A percentile compares a stretch with the other conserved stretches of the same genome.
Evolutionary conservation across 2,329 filamentous ascomycete species (phyloP).

Genomic region (Grosmannia penicillata): DNA sequence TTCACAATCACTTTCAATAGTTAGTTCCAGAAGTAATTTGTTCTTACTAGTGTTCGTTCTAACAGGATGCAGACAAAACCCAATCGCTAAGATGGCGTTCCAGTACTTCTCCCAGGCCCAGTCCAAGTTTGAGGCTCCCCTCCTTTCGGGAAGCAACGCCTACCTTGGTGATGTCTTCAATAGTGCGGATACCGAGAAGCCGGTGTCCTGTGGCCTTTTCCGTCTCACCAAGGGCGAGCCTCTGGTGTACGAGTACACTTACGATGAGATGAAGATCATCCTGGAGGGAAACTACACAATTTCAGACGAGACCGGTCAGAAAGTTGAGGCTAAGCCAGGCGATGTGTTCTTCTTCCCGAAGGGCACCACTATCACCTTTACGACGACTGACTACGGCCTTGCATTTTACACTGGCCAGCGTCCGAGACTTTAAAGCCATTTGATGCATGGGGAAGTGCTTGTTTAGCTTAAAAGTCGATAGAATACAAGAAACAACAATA

Average conservation of each 20-base stretch:
- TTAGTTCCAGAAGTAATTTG: no score
- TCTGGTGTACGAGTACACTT: constrained; percentile 4
- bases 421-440: no score
- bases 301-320: constrained; percentile 2
- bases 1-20: no score
- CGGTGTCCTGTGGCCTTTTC: constrained; percentile 2
- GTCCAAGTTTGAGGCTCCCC: constrained; percentile 3
- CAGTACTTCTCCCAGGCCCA: constrained; percentile 4
- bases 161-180: constrained; percentile 5
- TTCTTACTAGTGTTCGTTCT: no score
- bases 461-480: no score
- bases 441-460: no score
- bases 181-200: constrained; percentile 3
- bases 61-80: background rate
- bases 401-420: constrained; percentile 5
- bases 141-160: constrained; percentile 3
- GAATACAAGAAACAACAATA: no score
- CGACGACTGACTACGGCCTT: constrained; percentile 4
- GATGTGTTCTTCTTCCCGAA: constrained; percentile 6
- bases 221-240: constrained; percentile 4
- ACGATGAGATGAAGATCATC: constrained; percentile 7
- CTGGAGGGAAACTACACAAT: constrained; percentile 6
- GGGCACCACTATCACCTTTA: constrained; percentile 4
- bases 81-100: constrained; percentile 1
- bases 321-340: constrained; percentile 2